phyloP scores from a whole-genome alignment of 768 basidiomycete species.

The Agrocybe pediades region DNA sequence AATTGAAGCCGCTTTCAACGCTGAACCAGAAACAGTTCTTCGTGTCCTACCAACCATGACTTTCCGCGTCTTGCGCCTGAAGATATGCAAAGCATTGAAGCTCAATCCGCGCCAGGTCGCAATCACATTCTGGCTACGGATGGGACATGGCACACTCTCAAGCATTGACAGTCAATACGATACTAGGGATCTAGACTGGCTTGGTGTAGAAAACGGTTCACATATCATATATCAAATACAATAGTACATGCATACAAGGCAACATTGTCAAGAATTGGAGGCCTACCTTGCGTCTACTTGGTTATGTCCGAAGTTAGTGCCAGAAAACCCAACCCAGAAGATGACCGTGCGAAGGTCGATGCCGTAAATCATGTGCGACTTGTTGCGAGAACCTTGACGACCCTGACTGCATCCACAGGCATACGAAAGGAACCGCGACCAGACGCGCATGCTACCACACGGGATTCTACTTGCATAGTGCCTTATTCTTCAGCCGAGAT shows the following conservation, averaged over 20 bases:
- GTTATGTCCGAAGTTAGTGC: background rate
- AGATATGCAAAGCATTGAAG: constrained; percentile 54
- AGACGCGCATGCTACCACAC: background rate
- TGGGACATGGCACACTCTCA: constrained; percentile 48
- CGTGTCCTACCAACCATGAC: constrained; percentile 72
- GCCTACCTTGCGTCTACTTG: background rate
- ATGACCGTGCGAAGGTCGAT: background rate
- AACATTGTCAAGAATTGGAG: background rate
- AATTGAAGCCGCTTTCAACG: constrained; percentile 10
- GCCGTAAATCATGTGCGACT: background rate
- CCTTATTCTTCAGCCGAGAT: constrained; percentile 14
- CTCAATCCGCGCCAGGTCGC: constrained; percentile 30
- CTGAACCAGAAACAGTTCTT: constrained; percentile 31
- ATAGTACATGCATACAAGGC: constrained; percentile 4
- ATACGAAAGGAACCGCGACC: background rate
- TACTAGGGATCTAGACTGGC: constrained; percentile 62
- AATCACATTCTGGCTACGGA: constrained; percentile 55
- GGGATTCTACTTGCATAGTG: background rate
- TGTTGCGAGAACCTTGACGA: background rate
- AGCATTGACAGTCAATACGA: constrained; percentile 52
- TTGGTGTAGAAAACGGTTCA: constrained; percentile 64
- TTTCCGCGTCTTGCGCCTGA: constrained; percentile 62
- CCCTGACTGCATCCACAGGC: background rate
- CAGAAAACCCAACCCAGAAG: background rate
- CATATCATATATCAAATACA: constrained; percentile 35